Conservation (phyloP, 192 early-diverging fungal species). For the Oehlia diaphana region DNA sequence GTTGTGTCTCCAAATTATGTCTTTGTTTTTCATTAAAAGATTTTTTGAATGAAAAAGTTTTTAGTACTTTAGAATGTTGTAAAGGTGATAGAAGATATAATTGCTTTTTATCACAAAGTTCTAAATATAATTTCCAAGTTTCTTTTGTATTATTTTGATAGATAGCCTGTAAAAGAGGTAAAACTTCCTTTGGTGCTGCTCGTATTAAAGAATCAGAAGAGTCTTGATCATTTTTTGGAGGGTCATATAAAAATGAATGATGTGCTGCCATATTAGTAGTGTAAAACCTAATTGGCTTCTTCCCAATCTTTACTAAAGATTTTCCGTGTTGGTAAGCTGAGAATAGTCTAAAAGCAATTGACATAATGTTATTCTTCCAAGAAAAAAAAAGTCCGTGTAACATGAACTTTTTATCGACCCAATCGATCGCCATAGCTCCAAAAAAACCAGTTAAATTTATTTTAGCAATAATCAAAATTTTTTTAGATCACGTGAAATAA, state of each 20-base stretch:
- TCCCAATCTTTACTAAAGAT: neutral
- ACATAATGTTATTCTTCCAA: neutral
- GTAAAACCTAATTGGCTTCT: neutral
- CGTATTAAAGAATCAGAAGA: neutral
- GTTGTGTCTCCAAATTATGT: neutral
- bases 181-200: constrained; percentile 1
- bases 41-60: neutral
- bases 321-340: neutral
- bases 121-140: constrained; percentile 4
- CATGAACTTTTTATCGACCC: too few relatives aligned
- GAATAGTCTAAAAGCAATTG: neutral
- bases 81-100: constrained; percentile 11
- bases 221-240: neutral
- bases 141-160: neutral
- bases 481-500: too few relatives aligned
- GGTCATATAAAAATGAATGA: constrained; percentile 12
- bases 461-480: too few relatives aligned
- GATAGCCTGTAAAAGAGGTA: constrained; percentile 4
- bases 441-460: too few relatives aligned
- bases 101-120: neutral
- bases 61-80: constrained; percentile 20
- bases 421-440: too few relatives aligned
- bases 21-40: neutral
- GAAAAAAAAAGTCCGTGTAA: too few relatives aligned
- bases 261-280: neutral